Base-by-base conservation (phyloP, 1,139 yeast species). In the Meyerozyma guilliermondii region DNA sequence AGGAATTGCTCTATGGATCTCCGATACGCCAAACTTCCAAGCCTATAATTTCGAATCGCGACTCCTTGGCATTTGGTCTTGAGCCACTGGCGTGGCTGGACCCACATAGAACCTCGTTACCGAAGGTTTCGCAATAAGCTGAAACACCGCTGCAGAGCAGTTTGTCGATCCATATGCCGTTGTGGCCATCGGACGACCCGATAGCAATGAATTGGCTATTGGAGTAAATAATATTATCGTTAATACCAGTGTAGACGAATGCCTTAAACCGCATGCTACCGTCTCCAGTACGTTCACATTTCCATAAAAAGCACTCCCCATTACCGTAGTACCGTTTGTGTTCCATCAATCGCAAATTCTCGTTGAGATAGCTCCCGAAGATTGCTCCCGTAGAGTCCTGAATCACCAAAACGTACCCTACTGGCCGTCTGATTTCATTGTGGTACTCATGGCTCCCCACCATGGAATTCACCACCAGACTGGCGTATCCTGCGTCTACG, bases 301-400 rank as follows among this genome's bases (percentile, higher is more conserved):
- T 87, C 97, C 97, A 92, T 29, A 92, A 71, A 54, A 91, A 89
- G 56, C 98, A 88, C 60, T 92, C 97, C 1, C 98, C 97, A 61
- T 89, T 91, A 2, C 98, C 98, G 53, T 83, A 86, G 63, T 83
- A 92, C 45, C 89, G 71, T 55, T 78, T 77, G 40, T 80, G 81
- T 39, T 83, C 89, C 52, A 82, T 73, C 4, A 89, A 83, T 47
- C 76, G 80, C 44, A 86, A 74, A 44, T 78, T 72, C 51, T 88
- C 96, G 60, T 88, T 92, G 42, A 82, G 55, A 58, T 81, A 94
- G 10, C 91, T 86, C 0, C 99, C 99, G 68, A 92, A 92, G 39
- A 79, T 63, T 29, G 80, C 74, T 40, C 80, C 78, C 26, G 71
- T 66, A 14, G 72, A 66, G 56, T 91, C 97, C 56, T 72, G 72